A percentile compares a stretch with the other conserved stretches of the same genome.
phyloP scores from a whole-genome alignment of 306 rosid genomes.

The Purshia tridentata region DNA sequence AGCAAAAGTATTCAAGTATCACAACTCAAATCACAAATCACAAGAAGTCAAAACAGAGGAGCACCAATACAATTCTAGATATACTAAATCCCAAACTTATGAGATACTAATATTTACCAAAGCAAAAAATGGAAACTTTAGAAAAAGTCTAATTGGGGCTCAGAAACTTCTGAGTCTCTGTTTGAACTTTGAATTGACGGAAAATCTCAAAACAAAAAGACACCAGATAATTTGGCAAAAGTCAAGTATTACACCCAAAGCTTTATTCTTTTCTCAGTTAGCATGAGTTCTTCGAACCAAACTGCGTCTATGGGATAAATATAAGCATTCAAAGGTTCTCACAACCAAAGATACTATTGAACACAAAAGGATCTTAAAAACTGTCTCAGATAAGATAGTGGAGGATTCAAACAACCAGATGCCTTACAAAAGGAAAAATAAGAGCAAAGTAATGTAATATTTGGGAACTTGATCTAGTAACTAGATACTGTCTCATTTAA shows the following conservation, averaged over 20 bases:
- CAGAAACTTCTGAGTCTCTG: not conserved
- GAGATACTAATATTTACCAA: not conserved
- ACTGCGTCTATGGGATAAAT: not conserved
- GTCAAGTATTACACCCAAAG: not conserved
- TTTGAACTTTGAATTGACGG: not conserved
- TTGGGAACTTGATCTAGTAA: not conserved
- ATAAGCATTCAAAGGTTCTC: not conserved
- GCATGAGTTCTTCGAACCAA: not conserved
- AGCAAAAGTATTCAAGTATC: not conserved
- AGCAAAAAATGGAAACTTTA: not conserved
- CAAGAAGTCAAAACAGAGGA: not conserved
- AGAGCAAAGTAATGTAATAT: not conserved
- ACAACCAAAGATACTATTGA: not conserved
- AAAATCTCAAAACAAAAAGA: not conserved
- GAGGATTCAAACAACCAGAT: not conserved
- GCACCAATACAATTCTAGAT: not conserved
- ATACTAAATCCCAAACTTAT: not conserved
- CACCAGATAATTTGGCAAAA: not conserved
- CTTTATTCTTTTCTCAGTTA: slow-evolving; percentile 1
- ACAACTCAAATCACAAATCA: not conserved
- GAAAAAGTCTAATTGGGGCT: not conserved
- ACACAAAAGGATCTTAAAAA: not conserved
- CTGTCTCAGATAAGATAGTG: not conserved
- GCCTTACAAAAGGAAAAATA: not conserved
- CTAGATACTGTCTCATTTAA: no score